Evolutionary conservation across 2,329 filamentous ascomycete species (phyloP).

Genomic region (Tolypocladium pustulatum): DNA sequence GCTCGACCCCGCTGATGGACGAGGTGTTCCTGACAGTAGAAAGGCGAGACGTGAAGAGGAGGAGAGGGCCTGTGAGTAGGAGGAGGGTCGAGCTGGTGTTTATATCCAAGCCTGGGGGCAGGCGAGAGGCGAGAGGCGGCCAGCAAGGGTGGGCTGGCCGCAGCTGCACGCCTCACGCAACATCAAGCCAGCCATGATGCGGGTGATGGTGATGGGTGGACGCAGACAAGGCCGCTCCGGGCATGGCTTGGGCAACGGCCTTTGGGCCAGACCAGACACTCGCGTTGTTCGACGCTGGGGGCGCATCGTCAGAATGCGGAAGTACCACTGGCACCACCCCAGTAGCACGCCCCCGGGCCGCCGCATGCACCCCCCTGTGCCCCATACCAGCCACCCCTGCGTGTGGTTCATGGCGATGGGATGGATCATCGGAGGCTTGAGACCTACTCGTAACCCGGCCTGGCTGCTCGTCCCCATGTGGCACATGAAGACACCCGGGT

Average conservation of each 20-base stretch:
- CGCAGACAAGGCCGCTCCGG: not conserved
- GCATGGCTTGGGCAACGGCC: not conserved
- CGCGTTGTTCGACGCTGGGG: not conserved
- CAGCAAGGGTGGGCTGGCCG: not conserved
- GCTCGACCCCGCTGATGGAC: not conserved
- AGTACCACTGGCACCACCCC: not conserved
- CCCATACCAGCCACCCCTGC: not conserved
- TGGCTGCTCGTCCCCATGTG: not conserved
- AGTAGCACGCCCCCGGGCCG: not conserved
- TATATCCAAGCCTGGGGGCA: slow-evolving; percentile 1
- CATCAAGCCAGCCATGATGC: not conserved
- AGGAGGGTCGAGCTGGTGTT: not conserved
- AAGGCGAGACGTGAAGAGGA: not conserved
- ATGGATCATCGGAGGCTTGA: not conserved
- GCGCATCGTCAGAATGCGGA: not conserved
- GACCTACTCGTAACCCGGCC: not conserved
- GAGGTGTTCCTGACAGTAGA: not conserved
- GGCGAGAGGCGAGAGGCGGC: not conserved
- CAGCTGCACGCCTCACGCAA: not conserved
- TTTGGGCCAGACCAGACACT: not conserved
- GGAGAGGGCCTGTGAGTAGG: not conserved
- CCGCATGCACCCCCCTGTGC: not conserved
- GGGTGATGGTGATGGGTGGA: not conserved
- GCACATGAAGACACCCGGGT: not conserved
- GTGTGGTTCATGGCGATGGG: not conserved